A percentile compares a stretch with the other conserved stretches of the same genome.
phyloP scores from a whole-genome alignment of 805 yeast genomes.

The Candida wancherniae region DNA sequence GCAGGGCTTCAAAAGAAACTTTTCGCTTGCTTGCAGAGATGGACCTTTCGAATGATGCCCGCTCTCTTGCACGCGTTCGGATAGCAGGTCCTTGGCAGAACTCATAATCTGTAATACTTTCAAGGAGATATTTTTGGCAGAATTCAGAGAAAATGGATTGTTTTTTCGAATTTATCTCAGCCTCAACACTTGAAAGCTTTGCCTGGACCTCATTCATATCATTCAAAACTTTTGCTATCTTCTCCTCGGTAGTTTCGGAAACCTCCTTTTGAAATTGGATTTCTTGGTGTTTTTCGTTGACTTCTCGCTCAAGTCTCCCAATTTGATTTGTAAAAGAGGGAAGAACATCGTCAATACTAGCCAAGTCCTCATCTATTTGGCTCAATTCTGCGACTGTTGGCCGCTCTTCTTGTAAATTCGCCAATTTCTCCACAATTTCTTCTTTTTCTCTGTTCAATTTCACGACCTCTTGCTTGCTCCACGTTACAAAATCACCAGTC shows the following conservation, averaged over 20 bases:
- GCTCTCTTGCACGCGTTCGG: conserved; percentile 55
- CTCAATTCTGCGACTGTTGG: conserved; percentile 57
- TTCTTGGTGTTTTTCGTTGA: conserved; percentile 46
- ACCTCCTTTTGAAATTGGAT: conserved; percentile 39
- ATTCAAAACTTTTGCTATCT: conserved; percentile 15
- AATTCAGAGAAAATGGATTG: conserved; percentile 51
- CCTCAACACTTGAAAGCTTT: too few relatives aligned
- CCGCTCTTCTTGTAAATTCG: conserved; percentile 42
- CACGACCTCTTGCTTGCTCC: conserved; percentile 71
- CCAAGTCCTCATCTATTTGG: conserved; percentile 51
- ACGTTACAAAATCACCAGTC: conserved; percentile 40
- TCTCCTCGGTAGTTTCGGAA: conserved; percentile 20
- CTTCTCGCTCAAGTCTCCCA: conserved; percentile 39
- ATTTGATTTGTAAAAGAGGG: conserved; percentile 43
- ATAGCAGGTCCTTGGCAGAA: conserved; percentile 54
- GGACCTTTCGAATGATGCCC: conserved; percentile 57
- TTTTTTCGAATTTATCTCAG: conserved; percentile 37
- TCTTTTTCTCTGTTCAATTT: conserved; percentile 49
- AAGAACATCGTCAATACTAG: conserved; percentile 37
- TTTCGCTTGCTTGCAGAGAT: conserved; percentile 57
- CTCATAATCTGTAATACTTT: conserved; percentile 64
- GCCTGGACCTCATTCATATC: conserved; percentile 14
- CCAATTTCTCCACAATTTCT: conserved; percentile 46
- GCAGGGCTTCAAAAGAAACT: conserved; percentile 62
- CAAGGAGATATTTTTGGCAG: conserved; percentile 51